Conservation (phyloP, 75 land plant species). For the Adiantum capillusveneris region DNA sequence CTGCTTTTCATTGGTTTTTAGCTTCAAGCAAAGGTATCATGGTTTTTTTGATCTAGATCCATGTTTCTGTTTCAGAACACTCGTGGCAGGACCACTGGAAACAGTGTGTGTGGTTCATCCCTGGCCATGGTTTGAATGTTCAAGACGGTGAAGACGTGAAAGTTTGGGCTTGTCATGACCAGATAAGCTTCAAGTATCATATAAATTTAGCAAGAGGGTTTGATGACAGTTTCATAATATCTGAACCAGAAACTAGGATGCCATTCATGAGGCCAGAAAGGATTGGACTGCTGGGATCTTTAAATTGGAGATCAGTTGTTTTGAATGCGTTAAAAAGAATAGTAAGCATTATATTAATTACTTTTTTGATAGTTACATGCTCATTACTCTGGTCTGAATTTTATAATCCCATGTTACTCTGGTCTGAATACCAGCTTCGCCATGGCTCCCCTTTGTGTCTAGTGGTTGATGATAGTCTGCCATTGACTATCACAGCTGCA, state of each 20-base stretch:
- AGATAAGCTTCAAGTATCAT: slow-evolving; percentile 49
- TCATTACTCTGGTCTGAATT: too few relatives aligned
- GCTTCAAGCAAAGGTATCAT: background rate
- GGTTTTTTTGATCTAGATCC: background rate
- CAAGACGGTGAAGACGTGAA: slow-evolving; percentile 30
- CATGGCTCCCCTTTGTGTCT: slow-evolving; percentile 22
- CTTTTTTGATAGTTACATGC: too few relatives aligned
- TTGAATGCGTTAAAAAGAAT: slow-evolving; percentile 31
- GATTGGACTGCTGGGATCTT: slow-evolving; percentile 68
- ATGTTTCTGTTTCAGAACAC: slow-evolving; percentile 7
- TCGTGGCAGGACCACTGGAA: slow-evolving; percentile 95
- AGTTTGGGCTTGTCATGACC: slow-evolving; percentile 56
- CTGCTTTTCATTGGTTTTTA: too few relatives aligned
- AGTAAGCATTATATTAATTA: slow-evolving; percentile 27
- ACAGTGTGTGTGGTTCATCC: slow-evolving; percentile 81
- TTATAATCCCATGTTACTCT: too few relatives aligned
- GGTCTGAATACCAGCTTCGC: background rate
- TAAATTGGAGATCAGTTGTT: slow-evolving; percentile 46
- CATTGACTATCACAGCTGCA: slow-evolving; percentile 45
- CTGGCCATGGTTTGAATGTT: slow-evolving; percentile 44
- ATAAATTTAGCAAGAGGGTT: slow-evolving; percentile 3
- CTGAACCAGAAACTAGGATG: background rate
- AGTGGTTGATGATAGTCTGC: slow-evolving; percentile 72
- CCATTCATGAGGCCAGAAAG: slow-evolving; percentile 60
- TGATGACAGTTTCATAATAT: background rate